Evolutionary conservation across 306 rosid species (phyloP), one percentile per base, ranked within the genome.

Genomic region (Rosa rugosa): DNA sequence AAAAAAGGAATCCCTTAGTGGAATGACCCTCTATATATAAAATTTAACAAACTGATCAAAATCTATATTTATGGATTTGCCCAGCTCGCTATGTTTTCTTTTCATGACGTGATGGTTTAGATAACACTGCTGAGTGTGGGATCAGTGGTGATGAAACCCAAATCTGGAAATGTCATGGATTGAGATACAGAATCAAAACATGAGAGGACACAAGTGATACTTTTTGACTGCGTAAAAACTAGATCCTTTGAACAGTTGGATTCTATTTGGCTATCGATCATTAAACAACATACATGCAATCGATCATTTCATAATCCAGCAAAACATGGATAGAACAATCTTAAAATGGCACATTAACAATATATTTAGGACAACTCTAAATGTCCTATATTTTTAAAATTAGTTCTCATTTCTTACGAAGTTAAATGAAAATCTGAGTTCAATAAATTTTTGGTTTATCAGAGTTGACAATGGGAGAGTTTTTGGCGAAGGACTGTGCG

Each of bases 161-260:
- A 44, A 42, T 75, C 78, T 31, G 22, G 78, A 75, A 40, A 40
- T 73, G 67, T 73, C 77, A 56, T 73, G 77, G 77, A 59, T 25
- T 13, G 40, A 4, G 23, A 56, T 54, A 23, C 44, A 56, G 68
- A 54, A n/a, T 38, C 63, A 4, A 5, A 50, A 20, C 50, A 23
- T 22, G 78, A 23, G 31, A 3, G 20, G 72, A 40, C 23, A 67
- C 46, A 3, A 8, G 25, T 8, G 11, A 56, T 74, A 47, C 23
- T 41, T 41, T 34, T 41, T 74, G 51, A 54, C 77, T 40, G 66
- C 50, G 22, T 38, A 56, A 72, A 31, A 31, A 31, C 34, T 31
- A 31, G 34, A 50, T 46, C 14, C 13, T 13, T 14, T 6, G 47
- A 50, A 3, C 18, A 14, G 20, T 14, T 49, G 53, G 18, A 14